Base-by-base conservation (phyloP, 768 basidiomycete species). In the Russula brevipes region DNA sequence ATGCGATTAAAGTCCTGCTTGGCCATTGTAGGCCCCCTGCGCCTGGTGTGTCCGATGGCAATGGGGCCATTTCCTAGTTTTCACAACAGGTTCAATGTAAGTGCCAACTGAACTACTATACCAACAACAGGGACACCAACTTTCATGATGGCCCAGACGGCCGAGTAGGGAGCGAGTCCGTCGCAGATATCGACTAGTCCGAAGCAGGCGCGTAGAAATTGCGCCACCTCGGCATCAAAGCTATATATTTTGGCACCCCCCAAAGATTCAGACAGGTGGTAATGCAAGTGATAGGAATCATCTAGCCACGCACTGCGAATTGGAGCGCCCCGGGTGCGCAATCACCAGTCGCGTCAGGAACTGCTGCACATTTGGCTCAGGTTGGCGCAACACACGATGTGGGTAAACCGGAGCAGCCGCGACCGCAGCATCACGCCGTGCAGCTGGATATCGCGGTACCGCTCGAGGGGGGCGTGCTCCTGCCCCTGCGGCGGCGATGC, bases 1-100 rank as follows among this genome's bases (percentile, higher is more conserved):
- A 41, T 19, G 33, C 35, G 14, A 41, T 45, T 16, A 19, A 45
- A 31, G 45, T 19, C 17, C 4, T 39, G 30, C 30, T 3, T 12
- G 62, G 62, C 63, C 57, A 59, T 39, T 54, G 63, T 24, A 63
- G 57, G 49, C 59, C 57, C 51, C 61, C 62, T 35, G 57, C 62
- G 9, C 57, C 57, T 0, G 62, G 62, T 4, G 45, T 63, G 24
- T 63, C 62, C 0, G 62, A 54, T 38, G 62, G 62, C 31, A 63
- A 57, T 45, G 57, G 46, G 31, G 12, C 39, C 57, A 64, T 54
- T 49, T 64, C 63, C 63, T 59, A 54, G 14, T 49, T 33, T 24
- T 9, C 12, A 39, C 44, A 19, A 39, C 14, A 49, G 11, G 14
- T 17, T 45, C 19, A 24, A 47, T 54, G 52, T 54, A 24, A 63